These are phyloP conservation scores for Exophiala alcalophila DNA, from an alignment of 2,329 filamentous ascomycete species.

Conservation along the genomic window DNA sequence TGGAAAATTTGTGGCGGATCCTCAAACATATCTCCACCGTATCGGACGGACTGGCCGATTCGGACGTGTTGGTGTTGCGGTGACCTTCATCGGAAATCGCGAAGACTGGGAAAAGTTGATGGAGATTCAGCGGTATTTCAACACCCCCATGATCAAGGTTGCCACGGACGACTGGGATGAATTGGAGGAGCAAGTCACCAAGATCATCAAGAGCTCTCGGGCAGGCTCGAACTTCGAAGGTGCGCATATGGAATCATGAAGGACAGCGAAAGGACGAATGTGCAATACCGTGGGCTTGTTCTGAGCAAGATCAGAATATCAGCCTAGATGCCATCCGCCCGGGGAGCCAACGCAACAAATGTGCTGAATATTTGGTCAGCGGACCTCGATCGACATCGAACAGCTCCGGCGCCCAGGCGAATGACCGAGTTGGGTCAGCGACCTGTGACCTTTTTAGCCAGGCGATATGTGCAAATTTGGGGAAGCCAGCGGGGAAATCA, in stretches of 20 bases:
- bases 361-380: no score
- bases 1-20: constrained; percentile 60
- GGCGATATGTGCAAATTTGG: no score
- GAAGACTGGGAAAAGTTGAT: constrained; percentile 75
- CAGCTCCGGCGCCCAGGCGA: no score
- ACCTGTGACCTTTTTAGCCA: no score
- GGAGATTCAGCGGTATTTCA: constrained; percentile 75
- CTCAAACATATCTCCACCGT: constrained; percentile 94
- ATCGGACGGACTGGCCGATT: constrained; percentile 97
- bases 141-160: constrained; percentile 75
- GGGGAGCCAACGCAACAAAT: no score
- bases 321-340: no score
- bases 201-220: constrained; percentile 65
- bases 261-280: no score
- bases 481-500: no score
- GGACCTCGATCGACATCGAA: no score
- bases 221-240: constrained; percentile 40
- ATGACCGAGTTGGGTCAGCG: no score
- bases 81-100: constrained; percentile 88
- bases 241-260: constrained; percentile 22
- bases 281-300: no score
- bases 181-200: constrained; percentile 78
- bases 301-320: no score
- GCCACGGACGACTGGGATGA: constrained; percentile 87
- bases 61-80: constrained; percentile 90